Base-by-base conservation (phyloP, 768 basidiomycete genomes). In the Kwoniella bestiolae region DNA sequence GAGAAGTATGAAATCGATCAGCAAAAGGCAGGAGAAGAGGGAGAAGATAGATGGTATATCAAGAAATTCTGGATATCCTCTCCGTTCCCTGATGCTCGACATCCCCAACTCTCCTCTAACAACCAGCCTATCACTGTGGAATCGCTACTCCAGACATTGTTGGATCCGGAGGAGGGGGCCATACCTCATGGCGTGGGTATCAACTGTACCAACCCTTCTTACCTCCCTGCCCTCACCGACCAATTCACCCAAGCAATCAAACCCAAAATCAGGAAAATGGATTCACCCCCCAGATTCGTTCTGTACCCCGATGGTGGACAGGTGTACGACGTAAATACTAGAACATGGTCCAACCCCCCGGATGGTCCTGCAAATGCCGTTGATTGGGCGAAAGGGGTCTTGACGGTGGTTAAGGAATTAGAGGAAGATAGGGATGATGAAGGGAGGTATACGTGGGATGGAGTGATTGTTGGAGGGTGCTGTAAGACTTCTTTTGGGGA, bases 11-110 rank as follows among this genome's bases (percentile, higher is more conserved):
- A n/a, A n/a, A n/a, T n/a, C n/a, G n/a, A n/a, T n/a, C n/a, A n/a
- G n/a, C n/a, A n/a, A n/a, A n/a, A n/a, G n/a, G n/a, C n/a, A n/a
- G n/a, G n/a, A n/a, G n/a, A n/a, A n/a, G n/a, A n/a, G n/a, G n/a
- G n/a, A n/a, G n/a, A n/a, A n/a, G n/a, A n/a, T n/a, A n/a, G n/a
- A 26, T 74, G 76, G 76, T 74, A 64, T 68, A 64, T 65, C 70
- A 91, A 91, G 76, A 85, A 85, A 34, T 92, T 90, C 88, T 92
- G 90, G 90, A 86, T 91, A 63, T 86, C 84, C 52, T 86, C 84
- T 31, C 86, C 90, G 6, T 88, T 86, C 69, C 87, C 88, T 0
- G 76, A 65, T n/a, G 76, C 77, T 7, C 51, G 31, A 29, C 60
- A 56, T 55, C 67, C 66, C 3, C 69, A 71, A 52, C 18, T 47